Base-by-base conservation (phyloP, 1,139 yeast genomes). In the Candida sojae region DNA sequence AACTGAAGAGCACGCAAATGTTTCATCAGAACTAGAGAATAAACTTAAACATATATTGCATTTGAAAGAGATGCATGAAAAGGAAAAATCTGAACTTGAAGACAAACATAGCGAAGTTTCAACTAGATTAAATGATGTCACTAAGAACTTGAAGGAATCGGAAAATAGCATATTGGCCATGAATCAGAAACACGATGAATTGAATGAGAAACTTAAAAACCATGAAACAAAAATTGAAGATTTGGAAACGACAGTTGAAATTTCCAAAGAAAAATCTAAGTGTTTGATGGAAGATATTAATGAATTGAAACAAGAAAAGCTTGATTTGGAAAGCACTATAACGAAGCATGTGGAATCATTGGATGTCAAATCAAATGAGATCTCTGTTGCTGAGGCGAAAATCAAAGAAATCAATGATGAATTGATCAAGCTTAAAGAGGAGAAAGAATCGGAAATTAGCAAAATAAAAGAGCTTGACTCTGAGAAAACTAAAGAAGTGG, bases 341-440 rank as follows among this genome's bases (percentile, higher is more conserved):
- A 46, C 21, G 6, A 28, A 13, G 21, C 42, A 45, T 6, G 45
- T 28, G 5, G n/a, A 25, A 1, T 8, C 29, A n/a, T 17, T 48
- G 17, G 38, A 37, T 11, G 39, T 39, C 1, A 39, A 46, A 30
- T 32, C 39, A 1, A 38, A 39, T 6, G 30, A 26, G 28, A 26
- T 43, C 30, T 10, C 37, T 11, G 17, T 4, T 33, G 36, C 44
- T 12, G 48, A 49, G 9, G 21, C 3, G 5, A 50, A 49, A 25
- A n/a, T 48, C 6, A 12, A 44, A 32, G 40, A 36, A 5, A 32
- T 53, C n/a, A 33, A 47, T 25, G 32, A 42, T 6, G 49, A 52
- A 33, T 31, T 55, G 12, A 35, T 45, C 2, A 31, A 42, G 7
- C 41, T 56, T 34, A 48, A 50, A 13, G 49, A 48, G 6, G 58